Base-by-base conservation (phyloP, 164 flowering plant species). In the Annona squamosa region DNA sequence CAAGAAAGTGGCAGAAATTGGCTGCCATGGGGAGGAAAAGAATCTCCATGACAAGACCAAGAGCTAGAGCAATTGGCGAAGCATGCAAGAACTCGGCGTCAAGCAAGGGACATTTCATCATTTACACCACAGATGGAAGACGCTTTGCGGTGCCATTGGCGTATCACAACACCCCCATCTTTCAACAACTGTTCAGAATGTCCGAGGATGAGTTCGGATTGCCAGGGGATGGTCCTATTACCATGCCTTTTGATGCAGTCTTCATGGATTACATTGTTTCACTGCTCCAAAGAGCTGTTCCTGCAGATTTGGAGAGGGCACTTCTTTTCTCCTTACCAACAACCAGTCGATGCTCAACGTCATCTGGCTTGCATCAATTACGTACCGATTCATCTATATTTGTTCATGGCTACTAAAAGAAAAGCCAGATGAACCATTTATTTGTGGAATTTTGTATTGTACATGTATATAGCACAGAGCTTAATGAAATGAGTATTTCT, bases 201-300 rank as follows among this genome's bases (percentile, higher is more conserved):
- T 83, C 82, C 1, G 84, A 83, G 67, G 85, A 83, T 64, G 84
- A 83, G 82, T 83, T 75, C 44, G 84, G 84, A 13, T 72, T 72
- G 26, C 70, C 77, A 3, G 65, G 72, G 71, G 47, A 75, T 47
- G 85, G 85, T 1, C 85, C 83, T 42, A 69, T 83, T 2, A 68
- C 61, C 48, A 78, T 83, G 37, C 83, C 85, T 65, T 81, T 80
- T 77, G 83, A 83, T 63, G 78, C 77, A 61, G 77, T 78, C 71
- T 48, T 80, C 46, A 75, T 80, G 77, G 79, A 79, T 18, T 75
- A 75, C 69, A 75, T 83, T 67, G 70, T 83, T 17, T 67, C 70
- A 48, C n/a, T 83, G 65, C 67, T 83, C 41, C 62, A 75, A 67
- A 75, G 63, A 62, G 73, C 73, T 62, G 63, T 78, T 48, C 67